These are phyloP conservation scores for Limnanthes douglasii DNA, from an alignment of 345 rosid species.

Conservation along the genomic window DNA sequence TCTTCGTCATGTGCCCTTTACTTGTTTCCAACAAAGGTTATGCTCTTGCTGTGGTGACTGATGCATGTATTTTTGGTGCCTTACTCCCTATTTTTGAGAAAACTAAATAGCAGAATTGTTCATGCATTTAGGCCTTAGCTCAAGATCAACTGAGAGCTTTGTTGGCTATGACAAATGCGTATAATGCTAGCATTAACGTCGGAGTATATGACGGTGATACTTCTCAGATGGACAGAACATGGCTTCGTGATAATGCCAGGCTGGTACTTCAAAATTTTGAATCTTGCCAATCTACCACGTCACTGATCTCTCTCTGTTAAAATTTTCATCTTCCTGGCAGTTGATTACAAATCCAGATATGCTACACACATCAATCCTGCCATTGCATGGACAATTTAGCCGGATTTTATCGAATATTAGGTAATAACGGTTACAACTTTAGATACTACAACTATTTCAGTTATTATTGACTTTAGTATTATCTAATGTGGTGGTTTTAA, in stretches of 20 bases:
- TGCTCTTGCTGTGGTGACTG: no score
- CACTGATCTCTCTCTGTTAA: constrained; percentile 7
- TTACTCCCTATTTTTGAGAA: no score
- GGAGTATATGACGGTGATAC: constrained; percentile 98
- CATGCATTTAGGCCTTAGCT: constrained; percentile 64
- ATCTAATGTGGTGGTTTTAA: no score
- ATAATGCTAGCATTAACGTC: constrained; percentile 30
- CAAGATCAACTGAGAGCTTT: constrained; percentile 88
- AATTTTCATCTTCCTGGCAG: constrained; percentile 24
- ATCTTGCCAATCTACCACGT: constrained; percentile 5
- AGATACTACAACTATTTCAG: background rate
- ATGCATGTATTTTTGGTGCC: no score
- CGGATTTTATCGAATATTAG: constrained; percentile 72
- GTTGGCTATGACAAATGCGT: constrained; percentile 29
- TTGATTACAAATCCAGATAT: constrained; percentile 98
- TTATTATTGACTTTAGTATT: background rate
- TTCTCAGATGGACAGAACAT: constrained; percentile 37
- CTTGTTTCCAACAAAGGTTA: constrained; percentile 90
- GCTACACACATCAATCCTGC: constrained; percentile 83
- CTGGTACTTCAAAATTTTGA: constrained; percentile 35
- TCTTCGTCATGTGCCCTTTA: constrained; percentile 69
- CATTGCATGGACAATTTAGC: constrained; percentile 55
- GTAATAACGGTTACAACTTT: constrained; percentile 20
- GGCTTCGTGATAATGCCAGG: constrained; percentile 64
- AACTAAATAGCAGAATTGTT: constrained; percentile 5